Base-by-base conservation (phyloP, 768 basidiomycete species). In the Boletus pseudopeckii region DNA sequence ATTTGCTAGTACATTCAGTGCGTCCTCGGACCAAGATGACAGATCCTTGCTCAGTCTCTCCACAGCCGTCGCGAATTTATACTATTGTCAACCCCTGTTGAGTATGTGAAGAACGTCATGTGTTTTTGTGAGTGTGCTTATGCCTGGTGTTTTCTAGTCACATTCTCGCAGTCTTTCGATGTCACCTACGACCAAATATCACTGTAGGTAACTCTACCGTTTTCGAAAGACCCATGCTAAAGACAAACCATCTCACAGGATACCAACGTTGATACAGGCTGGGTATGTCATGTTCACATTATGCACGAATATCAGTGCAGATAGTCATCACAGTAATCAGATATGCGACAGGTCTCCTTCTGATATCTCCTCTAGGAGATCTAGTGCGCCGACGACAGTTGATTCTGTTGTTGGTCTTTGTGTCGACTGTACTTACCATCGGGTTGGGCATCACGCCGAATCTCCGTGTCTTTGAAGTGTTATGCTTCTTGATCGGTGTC, bases 281-380 rank as follows among this genome's bases (percentile, higher is more conserved):
- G 87, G 86, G 84, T 85, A 67, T 45, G 70, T 54, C 7, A 18
- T 13, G 5, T 34, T 52, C 24, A 15, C 13, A 8, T n/a, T 33
- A 39, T 22, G 14, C 46, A 34, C n/a, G 17, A 18, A 17, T 24
- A 24, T 38, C 32, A 11, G n/a, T 18, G 30, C 9, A 39, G 17
- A 10, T 44, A 15, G 24, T 56, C 24, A 50, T 51, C 28, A 50
- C 49, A 9, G 47, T 45, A 26, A 45, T 34, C 6, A 86, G 88
- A 40, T 92, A 91, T 66, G 87, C 85, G 2, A 73, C 73, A 8
- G 90, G 90, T 1, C 76, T 92, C 7, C 67, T 93, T 3, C 69
- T 93, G 39, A 81, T 95, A 50, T 81, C 88, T 1, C 92, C 93
- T 1, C 74, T 92, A 0, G 92, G 93, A 8, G 92, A 96, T 66